Evolutionary conservation across 31 red algal species (phyloP).

Genomic region (Pterothamnion heteromorphum): DNA sequence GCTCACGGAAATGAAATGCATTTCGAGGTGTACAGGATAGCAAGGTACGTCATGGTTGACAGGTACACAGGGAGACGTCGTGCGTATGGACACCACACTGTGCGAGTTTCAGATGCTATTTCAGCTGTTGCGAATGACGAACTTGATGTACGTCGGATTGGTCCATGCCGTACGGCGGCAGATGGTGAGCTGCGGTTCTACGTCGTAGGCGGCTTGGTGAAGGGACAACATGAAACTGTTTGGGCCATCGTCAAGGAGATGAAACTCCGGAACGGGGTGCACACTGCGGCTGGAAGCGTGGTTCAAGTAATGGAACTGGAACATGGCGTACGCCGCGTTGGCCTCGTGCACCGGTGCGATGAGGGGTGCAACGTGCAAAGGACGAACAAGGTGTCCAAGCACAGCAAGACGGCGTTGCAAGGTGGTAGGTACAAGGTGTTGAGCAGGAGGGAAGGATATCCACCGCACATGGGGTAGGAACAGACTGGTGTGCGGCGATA

Average conservation of each 20-base stretch:
- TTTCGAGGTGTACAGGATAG: background rate
- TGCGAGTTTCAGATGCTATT: background rate
- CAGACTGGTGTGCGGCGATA: too few species aligned
- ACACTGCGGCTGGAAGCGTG: background rate
- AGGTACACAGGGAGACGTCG: background rate
- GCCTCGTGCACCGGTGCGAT: background rate
- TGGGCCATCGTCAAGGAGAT: conserved; percentile 10
- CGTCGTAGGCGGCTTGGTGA: background rate
- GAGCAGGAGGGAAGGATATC: too few species aligned
- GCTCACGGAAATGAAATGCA: too few species aligned
- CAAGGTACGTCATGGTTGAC: background rate
- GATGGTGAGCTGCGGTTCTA: background rate
- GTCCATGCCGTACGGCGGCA: background rate
- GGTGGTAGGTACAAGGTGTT: too few species aligned
- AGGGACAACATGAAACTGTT: background rate
- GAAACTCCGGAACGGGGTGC: background rate
- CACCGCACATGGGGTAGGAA: too few species aligned
- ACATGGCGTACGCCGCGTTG: background rate
- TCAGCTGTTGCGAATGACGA: background rate
- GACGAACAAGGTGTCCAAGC: too few species aligned
- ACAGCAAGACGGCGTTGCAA: too few species aligned
- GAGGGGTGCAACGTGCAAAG: too few species aligned
- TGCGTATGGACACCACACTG: background rate
- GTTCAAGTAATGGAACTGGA: background rate
- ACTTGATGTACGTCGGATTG: background rate